Conservation (phyloP, 2,329 filamentous ascomycete genomes). For the Beauveria scarabaeidicola region DNA sequence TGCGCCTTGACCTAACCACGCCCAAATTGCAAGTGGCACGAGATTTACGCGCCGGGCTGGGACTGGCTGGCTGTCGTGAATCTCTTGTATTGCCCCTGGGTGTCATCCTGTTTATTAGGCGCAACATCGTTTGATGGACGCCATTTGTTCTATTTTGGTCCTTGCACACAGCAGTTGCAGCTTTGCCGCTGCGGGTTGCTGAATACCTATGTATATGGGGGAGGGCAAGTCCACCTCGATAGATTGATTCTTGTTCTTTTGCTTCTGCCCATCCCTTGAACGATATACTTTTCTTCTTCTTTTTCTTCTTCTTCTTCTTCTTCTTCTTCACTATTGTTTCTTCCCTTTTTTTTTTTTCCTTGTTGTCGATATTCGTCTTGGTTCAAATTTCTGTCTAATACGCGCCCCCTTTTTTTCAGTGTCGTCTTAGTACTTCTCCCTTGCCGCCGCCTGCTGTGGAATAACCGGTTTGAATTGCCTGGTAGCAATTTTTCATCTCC, state of each 20-base stretch:
- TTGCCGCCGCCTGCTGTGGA: neutral
- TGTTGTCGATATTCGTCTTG: neutral
- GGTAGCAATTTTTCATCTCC: neutral
- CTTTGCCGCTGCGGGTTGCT: neutral
- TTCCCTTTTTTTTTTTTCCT: neutral
- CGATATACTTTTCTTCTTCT: neutral
- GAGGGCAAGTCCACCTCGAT: neutral
- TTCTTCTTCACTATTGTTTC: neutral
- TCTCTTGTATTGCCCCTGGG: neutral
- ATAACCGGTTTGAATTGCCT: neutral
- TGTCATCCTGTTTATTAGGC: neutral
- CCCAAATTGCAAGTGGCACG: neutral
- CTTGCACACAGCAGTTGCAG: no score
- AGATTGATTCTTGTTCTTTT: no score
- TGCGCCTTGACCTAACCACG: neutral
- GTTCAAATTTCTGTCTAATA: neutral
- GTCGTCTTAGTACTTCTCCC: neutral
- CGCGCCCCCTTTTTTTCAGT: neutral
- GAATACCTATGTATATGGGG: neutral
- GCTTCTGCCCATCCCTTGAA: neutral
- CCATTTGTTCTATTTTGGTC: neutral
- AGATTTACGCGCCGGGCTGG: conserved; percentile 1
- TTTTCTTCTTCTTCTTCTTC: neutral
- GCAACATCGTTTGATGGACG: neutral
- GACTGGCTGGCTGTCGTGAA: neutral